Evolutionary conservation across 2,329 filamentous ascomycete species (phyloP), one percentile per base, ranked within the genome.

Genomic region (Pseudogymnoascus sp.): DNA sequence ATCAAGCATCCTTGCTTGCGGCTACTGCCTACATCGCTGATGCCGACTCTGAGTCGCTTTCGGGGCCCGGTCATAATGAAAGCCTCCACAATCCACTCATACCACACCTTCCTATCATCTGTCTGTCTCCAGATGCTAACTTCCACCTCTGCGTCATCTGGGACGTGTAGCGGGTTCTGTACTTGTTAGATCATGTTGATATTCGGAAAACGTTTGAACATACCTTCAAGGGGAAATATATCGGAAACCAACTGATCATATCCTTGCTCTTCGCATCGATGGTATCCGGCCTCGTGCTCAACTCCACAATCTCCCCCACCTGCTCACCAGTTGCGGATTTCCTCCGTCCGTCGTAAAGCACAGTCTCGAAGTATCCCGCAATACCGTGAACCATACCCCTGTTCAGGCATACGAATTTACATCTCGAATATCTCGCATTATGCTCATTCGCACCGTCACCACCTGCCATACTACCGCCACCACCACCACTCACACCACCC

Each of bases 241-340:
- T 97, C 1, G 95, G 95, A 74, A 99, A 99, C 95, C 95, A 99
- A 62, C 91, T 96, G 67, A 97, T 96, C 96, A 99, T 99, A 70
- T 96, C 93, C 72, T 89, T 89, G 80, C 92, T 96, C 83, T 97
- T 97, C 63, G 80, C 79, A 62, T 95, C 91, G 77, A 99, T 97
- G 31, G 88, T 90, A 67, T 96, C 89, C 0, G 95, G 96, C 70
- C 96, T 89, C 3, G 90, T 99, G 71, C 91, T 96, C 64, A 99
- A 82, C 78, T 97, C 93, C 4, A 97, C 85, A 68, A 85, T 87
- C 1, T 78, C 70, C 66, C 75, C 5, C 76, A 65, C 64, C 7
- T 40, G 25, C 18, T 69, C 60, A 62, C 72, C 67, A 41, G n/a
- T 60, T 11, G 66, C 67, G 35, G 58, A 61, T 35, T 60, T 41